Conservation (phyloP, 345 rosid genomes). For the Raphanus raphanistrum region DNA sequence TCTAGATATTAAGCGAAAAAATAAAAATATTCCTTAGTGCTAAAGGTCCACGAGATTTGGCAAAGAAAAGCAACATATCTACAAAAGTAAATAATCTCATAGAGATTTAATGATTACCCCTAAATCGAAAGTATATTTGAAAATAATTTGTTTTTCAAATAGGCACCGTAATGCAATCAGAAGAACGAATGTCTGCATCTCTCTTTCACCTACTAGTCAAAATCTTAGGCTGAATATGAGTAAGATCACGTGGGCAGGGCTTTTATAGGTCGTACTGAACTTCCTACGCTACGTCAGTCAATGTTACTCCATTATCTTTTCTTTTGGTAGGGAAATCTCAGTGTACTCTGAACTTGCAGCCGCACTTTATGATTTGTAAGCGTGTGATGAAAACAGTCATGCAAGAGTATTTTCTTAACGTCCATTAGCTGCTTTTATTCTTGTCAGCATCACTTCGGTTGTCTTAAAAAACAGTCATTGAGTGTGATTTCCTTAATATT, state of each 20-base stretch:
- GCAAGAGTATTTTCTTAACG: background rate
- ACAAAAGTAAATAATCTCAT: background rate
- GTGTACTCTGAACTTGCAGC: background rate
- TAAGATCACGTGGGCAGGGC: constrained; percentile 28
- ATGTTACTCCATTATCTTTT: constrained; percentile 9
- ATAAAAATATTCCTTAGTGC: background rate
- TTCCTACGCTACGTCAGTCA: constrained; percentile 11
- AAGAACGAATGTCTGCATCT: background rate
- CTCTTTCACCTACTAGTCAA: background rate
- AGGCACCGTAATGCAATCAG: background rate
- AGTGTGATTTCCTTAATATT: background rate
- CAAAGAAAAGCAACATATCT: background rate
- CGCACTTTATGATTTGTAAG: constrained; percentile 1
- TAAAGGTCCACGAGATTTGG: background rate
- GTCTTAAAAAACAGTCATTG: background rate
- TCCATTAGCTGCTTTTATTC: background rate
- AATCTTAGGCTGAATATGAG: constrained; percentile 14
- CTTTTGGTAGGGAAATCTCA: constrained; percentile 4
- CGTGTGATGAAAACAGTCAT: constrained; percentile 10
- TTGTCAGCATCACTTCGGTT: background rate
- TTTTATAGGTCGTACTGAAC: constrained; percentile 13
- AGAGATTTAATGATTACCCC: background rate
- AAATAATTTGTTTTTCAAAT: background rate
- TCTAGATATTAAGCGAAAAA: background rate
- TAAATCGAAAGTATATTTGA: background rate